These are phyloP conservation scores for Diaporthe australafricana DNA, from an alignment of 2,329 filamentous ascomycete genomes.

Conservation along the genomic window DNA sequence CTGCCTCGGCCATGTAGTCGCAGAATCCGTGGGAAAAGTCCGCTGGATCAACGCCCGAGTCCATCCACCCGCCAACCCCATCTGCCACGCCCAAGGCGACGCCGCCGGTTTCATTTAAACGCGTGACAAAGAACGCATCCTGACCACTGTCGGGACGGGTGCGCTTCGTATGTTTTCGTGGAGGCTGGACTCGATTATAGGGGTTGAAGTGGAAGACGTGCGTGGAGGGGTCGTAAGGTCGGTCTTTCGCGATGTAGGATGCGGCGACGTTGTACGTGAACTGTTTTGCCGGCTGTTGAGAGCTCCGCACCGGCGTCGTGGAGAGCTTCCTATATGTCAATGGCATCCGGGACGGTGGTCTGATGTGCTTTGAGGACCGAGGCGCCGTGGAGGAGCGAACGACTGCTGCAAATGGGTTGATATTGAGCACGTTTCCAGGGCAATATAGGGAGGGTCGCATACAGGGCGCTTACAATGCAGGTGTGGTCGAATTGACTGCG, in stretches of 20 bases:
- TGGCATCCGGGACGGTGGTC: conserved; percentile 7
- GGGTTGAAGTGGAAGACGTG: conserved; percentile 81
- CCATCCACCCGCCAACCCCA: conserved; percentile 94
- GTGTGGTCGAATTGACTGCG: conserved; percentile 34
- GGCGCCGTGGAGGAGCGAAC: conserved; percentile 1
- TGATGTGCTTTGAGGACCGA: conserved; percentile 8
- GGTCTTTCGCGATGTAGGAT: conserved; percentile 80
- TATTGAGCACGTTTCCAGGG: conserved; percentile 18
- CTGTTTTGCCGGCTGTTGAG: conserved; percentile 57
- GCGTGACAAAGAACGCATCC: conserved; percentile 94
- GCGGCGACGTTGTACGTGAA: conserved; percentile 79
- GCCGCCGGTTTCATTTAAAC: conserved; percentile 76
- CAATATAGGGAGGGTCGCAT: conserved; percentile 25
- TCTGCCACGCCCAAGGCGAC: conserved; percentile 92
- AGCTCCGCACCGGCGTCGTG: conserved; percentile 37
- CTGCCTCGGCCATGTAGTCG: conserved; percentile 87
- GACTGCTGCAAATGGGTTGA: conserved; percentile 8
- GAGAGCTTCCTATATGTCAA: conserved; percentile 36
- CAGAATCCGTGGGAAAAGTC: conserved; percentile 96
- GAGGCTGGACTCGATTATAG: conserved; percentile 67
- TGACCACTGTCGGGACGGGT: conserved; percentile 84
- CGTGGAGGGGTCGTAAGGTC: conserved; percentile 73
- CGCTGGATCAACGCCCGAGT: conserved; percentile 91
- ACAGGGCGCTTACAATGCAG: conserved; percentile 37
- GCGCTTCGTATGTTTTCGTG: conserved; percentile 63